phyloP scores from a whole-genome alignment of 208 protist genomes.

The Leishmania amazonensis region DNA sequence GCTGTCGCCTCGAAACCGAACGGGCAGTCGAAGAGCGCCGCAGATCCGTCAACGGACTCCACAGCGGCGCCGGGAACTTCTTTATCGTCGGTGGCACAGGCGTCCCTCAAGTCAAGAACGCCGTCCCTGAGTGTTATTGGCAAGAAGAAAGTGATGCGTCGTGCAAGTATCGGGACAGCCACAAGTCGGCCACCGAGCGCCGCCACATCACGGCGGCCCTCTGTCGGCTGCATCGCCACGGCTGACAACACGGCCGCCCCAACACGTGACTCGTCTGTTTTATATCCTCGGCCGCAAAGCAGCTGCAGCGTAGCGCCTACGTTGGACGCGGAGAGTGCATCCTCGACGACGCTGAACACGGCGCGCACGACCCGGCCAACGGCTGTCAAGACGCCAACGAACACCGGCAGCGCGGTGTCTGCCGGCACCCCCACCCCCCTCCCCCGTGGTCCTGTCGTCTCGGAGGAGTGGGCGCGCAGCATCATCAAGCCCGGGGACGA shows the following conservation, averaged over 20 bases:
- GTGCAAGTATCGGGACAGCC: conserved; percentile 1
- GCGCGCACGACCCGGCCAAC: background rate
- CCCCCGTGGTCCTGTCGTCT: conserved; percentile 53
- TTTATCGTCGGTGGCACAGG: background rate
- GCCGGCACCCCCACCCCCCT: conserved; percentile 1
- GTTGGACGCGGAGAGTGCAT: conserved; percentile 1
- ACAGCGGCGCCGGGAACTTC: background rate
- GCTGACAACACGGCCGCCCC: conserved; percentile 8
- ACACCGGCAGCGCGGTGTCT: background rate
- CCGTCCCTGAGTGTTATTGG: background rate
- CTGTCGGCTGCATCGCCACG: conserved; percentile 2
- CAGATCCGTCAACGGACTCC: background rate
- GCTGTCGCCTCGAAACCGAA: background rate
- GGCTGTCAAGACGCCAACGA: background rate
- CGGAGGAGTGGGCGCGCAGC: conserved; percentile 77
- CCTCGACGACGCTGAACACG: conserved; percentile 15
- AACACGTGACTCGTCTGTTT: conserved; percentile 19
- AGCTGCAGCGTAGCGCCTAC: background rate
- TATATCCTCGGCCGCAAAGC: background rate
- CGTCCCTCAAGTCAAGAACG: background rate
- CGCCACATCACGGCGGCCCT: conserved; percentile 5
- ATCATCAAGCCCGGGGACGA: conserved; percentile 80
- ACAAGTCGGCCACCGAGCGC: background rate
- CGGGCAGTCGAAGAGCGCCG: background rate
- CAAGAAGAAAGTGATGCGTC: conserved; percentile 21